Conservation (phyloP, 2,329 filamentous ascomycete genomes). For the Seiridium cupressi region DNA sequence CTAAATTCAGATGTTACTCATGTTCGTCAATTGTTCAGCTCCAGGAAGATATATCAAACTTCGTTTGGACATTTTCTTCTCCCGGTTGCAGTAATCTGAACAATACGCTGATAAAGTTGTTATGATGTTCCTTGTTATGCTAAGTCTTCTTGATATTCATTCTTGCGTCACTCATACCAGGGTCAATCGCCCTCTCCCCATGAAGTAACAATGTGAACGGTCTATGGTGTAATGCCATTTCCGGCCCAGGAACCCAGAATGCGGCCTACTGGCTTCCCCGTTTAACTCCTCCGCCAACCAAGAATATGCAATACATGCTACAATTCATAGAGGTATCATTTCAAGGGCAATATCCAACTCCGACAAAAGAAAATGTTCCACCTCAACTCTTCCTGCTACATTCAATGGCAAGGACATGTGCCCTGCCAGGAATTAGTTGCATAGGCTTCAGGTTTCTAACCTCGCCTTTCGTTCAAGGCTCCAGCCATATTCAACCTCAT, state of each 20-base stretch:
- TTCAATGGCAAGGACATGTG: not conserved
- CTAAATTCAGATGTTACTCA: too few species aligned
- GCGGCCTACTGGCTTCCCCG: not conserved
- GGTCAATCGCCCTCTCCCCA: not conserved
- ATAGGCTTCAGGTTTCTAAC: slow-evolving; percentile 13
- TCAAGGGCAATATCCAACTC: not conserved
- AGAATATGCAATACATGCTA: not conserved
- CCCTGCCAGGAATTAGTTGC: not conserved
- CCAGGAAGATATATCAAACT: too few species aligned
- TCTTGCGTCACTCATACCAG: not conserved
- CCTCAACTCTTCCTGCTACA: too few species aligned
- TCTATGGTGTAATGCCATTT: not conserved
- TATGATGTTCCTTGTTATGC: not conserved
- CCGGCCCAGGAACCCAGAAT: not conserved
- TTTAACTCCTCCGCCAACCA: slow-evolving; percentile 1
- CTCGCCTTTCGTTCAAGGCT: slow-evolving; percentile 21
- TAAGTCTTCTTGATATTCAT: not conserved
- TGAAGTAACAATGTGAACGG: not conserved
- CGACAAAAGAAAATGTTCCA: not conserved
- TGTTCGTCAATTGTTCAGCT: too few species aligned
- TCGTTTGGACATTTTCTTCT: too few species aligned
- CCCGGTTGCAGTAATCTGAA: not conserved
- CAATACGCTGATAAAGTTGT: not conserved
- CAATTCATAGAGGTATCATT: slow-evolving; percentile 1
- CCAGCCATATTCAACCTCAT: slow-evolving; percentile 24